Evolutionary conservation across 331 rosid genomes (phyloP).

Genomic region (Quercus phellos): DNA sequence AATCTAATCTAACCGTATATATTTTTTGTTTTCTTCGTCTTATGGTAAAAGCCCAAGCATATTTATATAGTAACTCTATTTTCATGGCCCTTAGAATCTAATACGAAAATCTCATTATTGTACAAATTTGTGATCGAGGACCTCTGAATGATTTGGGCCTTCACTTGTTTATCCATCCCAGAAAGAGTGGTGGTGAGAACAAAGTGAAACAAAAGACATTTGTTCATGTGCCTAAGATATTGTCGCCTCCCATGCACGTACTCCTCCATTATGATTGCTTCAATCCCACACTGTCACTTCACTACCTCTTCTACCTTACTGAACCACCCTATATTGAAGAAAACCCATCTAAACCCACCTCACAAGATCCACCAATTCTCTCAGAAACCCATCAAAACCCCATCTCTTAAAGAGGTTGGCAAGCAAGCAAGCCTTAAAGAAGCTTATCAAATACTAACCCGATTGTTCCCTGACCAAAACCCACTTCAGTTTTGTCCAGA

Average conservation of each 20-base stretch:
- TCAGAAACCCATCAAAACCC: constrained; percentile 21
- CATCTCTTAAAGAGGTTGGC: constrained; percentile 24
- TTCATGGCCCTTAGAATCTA: too few relatives aligned
- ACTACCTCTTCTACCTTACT: constrained; percentile 1
- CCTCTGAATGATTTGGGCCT: too few relatives aligned
- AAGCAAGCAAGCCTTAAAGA: constrained; percentile 30
- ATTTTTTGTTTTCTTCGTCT: too few relatives aligned
- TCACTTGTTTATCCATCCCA: too few relatives aligned
- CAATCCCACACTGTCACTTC: constrained; percentile 17
- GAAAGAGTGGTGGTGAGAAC: too few relatives aligned
- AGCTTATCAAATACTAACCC: constrained; percentile 37
- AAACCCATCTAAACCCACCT: constrained; percentile 6
- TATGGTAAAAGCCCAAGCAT: too few relatives aligned
- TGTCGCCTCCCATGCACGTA: constrained; percentile 19
- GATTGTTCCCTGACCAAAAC: constrained; percentile 11
- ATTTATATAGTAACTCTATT: too few relatives aligned
- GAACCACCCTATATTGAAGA: constrained; percentile 10
- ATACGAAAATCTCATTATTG: too few relatives aligned
- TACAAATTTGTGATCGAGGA: too few relatives aligned
- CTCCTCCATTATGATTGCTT: constrained; percentile 28
- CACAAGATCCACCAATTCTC: constrained; percentile 14
- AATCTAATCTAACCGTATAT: too few relatives aligned
- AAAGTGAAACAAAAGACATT: not conserved
- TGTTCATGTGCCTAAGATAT: not conserved
- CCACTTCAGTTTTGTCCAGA: constrained; percentile 23